These are phyloP conservation scores for Apiospora marii DNA, from an alignment of 2,329 filamentous ascomycete species.

Conservation along the genomic window DNA sequence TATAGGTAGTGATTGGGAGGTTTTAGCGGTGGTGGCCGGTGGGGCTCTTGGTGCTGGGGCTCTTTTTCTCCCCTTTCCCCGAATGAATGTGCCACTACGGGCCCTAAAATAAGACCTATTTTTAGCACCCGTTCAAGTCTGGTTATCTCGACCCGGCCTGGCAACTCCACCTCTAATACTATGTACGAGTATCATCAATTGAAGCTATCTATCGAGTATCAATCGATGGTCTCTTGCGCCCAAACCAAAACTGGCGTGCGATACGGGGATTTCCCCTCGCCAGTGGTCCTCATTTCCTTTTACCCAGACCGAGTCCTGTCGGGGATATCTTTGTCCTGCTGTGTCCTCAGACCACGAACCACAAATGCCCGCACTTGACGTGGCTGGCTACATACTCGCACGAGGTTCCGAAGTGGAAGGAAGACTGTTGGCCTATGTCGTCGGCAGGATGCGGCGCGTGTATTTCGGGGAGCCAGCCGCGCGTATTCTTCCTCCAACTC, in stretches of 20 bases:
- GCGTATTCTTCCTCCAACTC: neutral
- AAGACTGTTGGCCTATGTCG: neutral
- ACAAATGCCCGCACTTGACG: neutral
- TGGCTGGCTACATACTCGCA: neutral
- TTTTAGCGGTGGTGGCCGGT: neutral
- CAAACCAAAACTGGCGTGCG: neutral
- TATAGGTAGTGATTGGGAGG: neutral
- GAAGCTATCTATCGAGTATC: neutral
- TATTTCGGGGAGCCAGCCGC: conserved; percentile 14
- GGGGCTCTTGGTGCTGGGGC: neutral
- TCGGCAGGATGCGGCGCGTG: neutral
- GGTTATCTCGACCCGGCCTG: neutral
- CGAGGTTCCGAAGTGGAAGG: neutral
- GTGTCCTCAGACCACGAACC: conserved; percentile 5
- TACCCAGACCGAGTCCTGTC: neutral
- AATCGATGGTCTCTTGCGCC: neutral
- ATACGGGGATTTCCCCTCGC: neutral
- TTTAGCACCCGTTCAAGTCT: conserved; percentile 9
- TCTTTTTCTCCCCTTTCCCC: conserved; percentile 9
- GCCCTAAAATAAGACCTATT: conserved; percentile 15
- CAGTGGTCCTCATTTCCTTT: neutral
- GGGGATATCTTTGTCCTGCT: neutral
- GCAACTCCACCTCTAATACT: conserved; percentile 1
- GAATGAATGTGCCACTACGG: conserved; percentile 5
- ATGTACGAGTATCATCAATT: neutral